phyloP scores from a whole-genome alignment of 1,139 yeast species.

The Scheffersomyces illinoinensis region DNA sequence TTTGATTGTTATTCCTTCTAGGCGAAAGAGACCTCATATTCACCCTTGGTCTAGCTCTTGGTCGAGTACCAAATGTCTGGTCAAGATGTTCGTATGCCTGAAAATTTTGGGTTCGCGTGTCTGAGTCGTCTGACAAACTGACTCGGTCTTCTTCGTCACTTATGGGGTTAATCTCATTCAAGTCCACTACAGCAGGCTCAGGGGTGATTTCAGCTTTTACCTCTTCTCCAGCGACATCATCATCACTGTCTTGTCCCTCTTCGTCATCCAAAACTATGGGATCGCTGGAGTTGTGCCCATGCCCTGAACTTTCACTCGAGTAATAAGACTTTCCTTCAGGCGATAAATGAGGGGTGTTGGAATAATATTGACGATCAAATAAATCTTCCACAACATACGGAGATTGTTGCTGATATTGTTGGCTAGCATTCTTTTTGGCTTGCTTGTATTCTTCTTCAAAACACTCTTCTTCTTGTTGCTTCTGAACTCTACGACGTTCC shows the following conservation, averaged over 20 bases:
- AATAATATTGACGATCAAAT: neutral
- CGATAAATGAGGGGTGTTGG: neutral
- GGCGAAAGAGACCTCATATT: conserved; percentile 16
- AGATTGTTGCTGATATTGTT: neutral
- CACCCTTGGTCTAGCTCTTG: conserved; percentile 11
- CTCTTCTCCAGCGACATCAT: conserved; percentile 3
- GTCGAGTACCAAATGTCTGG: conserved; percentile 6
- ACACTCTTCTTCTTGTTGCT: neutral
- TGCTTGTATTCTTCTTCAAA: neutral
- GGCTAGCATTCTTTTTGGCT: neutral
- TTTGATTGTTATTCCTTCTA: conserved; percentile 5
- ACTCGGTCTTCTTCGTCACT: conserved; percentile 4
- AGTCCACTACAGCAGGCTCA: neutral
- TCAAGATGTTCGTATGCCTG: neutral
- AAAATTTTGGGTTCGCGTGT: neutral
- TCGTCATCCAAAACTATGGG: conserved; percentile 30
- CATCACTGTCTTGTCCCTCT: conserved; percentile 1
- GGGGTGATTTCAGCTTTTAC: neutral
- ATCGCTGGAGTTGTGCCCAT: conserved; percentile 19
- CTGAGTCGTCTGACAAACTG: neutral
- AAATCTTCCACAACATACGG: neutral
- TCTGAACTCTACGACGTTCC: neutral
- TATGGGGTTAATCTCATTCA: neutral
- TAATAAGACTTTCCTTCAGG: neutral
- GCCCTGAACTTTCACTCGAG: conserved; percentile 2